Conservation (phyloP, 495 filamentous ascomycete species). For the Neurospora sp. region DNA sequence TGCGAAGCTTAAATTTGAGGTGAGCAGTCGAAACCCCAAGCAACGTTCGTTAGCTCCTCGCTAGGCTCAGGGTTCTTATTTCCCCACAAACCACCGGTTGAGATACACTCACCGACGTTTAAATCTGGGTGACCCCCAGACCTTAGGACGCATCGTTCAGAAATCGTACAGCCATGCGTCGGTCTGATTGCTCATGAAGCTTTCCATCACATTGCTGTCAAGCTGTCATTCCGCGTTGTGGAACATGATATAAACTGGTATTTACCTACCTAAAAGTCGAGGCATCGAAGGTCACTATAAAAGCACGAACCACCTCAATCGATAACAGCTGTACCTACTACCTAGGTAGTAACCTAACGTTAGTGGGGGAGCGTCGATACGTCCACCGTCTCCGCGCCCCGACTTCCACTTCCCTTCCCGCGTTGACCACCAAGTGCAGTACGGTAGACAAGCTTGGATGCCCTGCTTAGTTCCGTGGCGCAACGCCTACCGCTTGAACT, state of each 20-base stretch:
- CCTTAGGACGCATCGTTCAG: background rate
- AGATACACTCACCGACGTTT: background rate
- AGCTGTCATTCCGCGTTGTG: background rate
- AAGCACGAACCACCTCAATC: background rate
- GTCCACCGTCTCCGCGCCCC: background rate
- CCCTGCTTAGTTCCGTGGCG: background rate
- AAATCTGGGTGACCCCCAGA: background rate
- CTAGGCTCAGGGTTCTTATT: background rate
- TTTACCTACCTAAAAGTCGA: background rate
- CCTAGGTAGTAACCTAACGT: background rate
- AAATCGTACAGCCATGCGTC: background rate
- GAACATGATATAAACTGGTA: background rate
- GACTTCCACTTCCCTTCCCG: background rate
- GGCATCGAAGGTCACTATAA: background rate
- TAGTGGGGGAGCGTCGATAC: background rate
- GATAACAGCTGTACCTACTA: background rate
- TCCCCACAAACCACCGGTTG: background rate
- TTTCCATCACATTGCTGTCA: background rate
- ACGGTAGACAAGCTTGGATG: background rate
- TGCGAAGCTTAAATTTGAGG: background rate
- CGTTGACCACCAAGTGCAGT: background rate
- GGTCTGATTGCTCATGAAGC: background rate
- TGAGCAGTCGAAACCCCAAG: background rate
- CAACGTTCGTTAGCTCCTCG: background rate
- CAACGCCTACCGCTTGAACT: background rate